Evolutionary conservation across 2,329 filamentous ascomycete genomes (phyloP), one percentile per base, ranked within the genome.

Genomic region (Xylariaceae sp.): DNA sequence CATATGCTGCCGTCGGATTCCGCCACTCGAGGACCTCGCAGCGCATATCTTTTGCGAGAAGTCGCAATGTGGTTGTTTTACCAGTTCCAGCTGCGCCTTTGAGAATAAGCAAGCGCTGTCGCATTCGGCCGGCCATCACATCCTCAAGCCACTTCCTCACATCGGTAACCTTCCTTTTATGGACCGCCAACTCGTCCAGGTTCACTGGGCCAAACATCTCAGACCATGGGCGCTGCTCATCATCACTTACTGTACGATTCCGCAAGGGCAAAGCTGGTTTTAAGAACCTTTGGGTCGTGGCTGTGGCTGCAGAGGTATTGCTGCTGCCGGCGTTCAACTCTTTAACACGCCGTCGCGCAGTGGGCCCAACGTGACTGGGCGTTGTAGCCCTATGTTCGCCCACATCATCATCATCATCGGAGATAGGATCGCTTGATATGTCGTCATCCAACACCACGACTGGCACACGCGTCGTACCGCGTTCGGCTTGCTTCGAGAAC

Each of bases 131-230:
- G 30, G 75, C 73, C 62, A 91, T 82, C 15, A 91, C 89, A 69
- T 87, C 84, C 49, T 89, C 84, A 39, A 99, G 77, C 92, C 94
- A 97, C 60, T 77, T 80, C 60, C 86, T 84, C 51, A 97, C 92
- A 74, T 97, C 92, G 1, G 84, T 76, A 4, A 97, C 89, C 73
- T 99, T 99, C 68, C 85, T 94, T 77, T 95, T 97, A 74, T 99
- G 92, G 15, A 99, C 93, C 0, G 89, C 93, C 51, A 99, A 78
- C 75, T 97, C 93, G 13, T 92, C 86, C 10, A 97, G 73, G 66
- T 83, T 88, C 2, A 73, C 69, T 0, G 93, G 93, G 1, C 84
- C 87, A 73, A 91, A 97, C 66, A 87, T 85, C 67, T 97, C 92
- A 13, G 89, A 89, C 93, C 93, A 97, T 2, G 93, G 92, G 55